Percentiles rank a stretch among this genome's conserved stretches.
These are phyloP conservation scores for Porphyrellus cyaneotinctus DNA, from an alignment of 768 basidiomycete genomes.

Conservation along the genomic window DNA sequence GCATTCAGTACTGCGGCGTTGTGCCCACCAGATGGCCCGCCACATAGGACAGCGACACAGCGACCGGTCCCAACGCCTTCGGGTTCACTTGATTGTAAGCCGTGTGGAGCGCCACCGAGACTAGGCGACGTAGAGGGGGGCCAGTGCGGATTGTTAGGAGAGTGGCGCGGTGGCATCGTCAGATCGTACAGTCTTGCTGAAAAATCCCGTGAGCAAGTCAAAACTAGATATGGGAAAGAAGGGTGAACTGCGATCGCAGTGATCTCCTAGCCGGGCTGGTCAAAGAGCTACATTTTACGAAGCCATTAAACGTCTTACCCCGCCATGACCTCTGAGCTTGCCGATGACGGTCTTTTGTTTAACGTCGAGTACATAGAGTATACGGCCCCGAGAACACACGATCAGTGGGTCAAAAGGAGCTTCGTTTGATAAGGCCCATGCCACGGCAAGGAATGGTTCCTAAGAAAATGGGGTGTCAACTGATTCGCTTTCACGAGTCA, in stretches of 20 bases:
- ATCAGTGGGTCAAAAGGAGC: constrained; percentile 54
- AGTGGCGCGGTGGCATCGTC: constrained; percentile 29
- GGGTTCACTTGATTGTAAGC: constrained; percentile 52
- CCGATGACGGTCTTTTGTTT: constrained; percentile 39
- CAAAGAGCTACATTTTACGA: constrained; percentile 4
- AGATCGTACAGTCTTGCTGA: constrained; percentile 70
- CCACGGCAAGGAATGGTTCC: constrained; percentile 36
- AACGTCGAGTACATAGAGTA: constrained; percentile 55
- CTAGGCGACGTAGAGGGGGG: constrained; percentile 46
- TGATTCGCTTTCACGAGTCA: not conserved
- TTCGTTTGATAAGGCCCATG: constrained; percentile 53
- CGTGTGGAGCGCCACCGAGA: constrained; percentile 65
- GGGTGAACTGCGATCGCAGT: constrained; percentile 69
- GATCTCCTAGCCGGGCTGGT: constrained; percentile 44
- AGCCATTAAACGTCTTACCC: constrained; percentile 42
- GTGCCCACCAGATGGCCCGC: constrained; percentile 72
- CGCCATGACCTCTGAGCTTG: constrained; percentile 65
- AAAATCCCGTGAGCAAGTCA: constrained; percentile 70
- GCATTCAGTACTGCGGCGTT: constrained; percentile 63
- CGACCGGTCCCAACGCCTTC: constrained; percentile 59
- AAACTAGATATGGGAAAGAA: constrained; percentile 51
- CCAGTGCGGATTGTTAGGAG: constrained; percentile 56
- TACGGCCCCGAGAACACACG: constrained; percentile 49
- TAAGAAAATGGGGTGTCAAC: constrained; percentile 11
- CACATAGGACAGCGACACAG: constrained; percentile 62